Evolutionary conservation across 2,329 filamentous ascomycete species (phyloP), one percentile per base, ranked within the genome.

Genomic region (Beauveria brongniartii): DNA sequence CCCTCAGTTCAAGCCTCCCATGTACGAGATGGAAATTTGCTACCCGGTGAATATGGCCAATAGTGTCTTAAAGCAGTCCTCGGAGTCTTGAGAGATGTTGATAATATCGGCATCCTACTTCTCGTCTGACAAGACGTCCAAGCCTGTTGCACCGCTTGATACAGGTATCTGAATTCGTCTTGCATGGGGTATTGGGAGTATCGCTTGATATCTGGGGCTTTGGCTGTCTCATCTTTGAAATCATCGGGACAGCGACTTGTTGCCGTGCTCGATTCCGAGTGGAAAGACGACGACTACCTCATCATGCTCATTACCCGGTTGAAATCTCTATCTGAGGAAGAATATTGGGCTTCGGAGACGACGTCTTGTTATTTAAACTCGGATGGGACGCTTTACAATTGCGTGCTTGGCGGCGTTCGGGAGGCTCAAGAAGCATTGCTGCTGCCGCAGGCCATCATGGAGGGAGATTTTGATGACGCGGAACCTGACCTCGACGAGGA

Each of bases 11-110:
- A 72, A 71, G 18, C 69, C 68, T 60, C 66, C 64, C 30, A 61
- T 1, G 56, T 37, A 12, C 9, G 60, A 44, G 18, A 68, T 64
- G 64, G 67, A 63, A 63, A 67, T 67, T 69, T 76, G 68, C 67
- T 78, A 72, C 55, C 75, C 76, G 4, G 71, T 67, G 34, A 64
- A 66, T 62, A 73, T 78, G 63, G 75, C 75, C 18, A 78, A 75
- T 66, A 62, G 30, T 22, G 74, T 77, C 67, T 68, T 74, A 10
- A 74, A 73, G 60, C 75, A 78, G 65, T 67, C 69, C 57, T 63
- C 78, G 37, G 62, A 69, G 34, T 37, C 1, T 14, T 3, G 47
- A 54, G 14, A 14, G 10, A 47, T 47, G 3, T 24, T 16, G 12
- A 55, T 59, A 50, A 16, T 26, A 10, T 18, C 5, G 5, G 62